phyloP scores from a whole-genome alignment of 805 yeast species.

The Pichia thaimueangensis region DNA sequence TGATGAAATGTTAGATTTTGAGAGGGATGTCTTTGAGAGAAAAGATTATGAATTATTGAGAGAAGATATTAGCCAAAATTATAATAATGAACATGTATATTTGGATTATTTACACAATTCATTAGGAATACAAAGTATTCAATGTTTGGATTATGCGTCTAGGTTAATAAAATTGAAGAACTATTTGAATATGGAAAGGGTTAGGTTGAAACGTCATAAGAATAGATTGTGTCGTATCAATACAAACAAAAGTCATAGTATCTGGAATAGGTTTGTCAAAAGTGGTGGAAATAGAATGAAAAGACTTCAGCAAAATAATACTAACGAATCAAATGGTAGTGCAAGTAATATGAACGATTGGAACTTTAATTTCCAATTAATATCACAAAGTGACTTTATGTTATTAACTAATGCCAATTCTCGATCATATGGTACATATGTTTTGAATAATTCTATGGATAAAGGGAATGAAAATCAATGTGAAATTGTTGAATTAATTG shows the following conservation, averaged over 20 bases:
- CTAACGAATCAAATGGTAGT: neutral
- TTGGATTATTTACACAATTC: slow-evolving; percentile 22
- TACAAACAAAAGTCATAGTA: slow-evolving; percentile 4
- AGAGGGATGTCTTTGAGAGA: slow-evolving; percentile 29
- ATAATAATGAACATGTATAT: slow-evolving; percentile 22
- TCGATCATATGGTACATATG: slow-evolving; percentile 20
- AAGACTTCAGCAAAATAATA: neutral
- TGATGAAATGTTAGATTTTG: slow-evolving; percentile 14
- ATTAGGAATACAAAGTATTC: slow-evolving; percentile 23
- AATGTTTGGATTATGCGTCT: slow-evolving; percentile 22
- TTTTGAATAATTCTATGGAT: slow-evolving; percentile 19
- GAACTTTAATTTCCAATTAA: neutral
- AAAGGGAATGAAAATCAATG: slow-evolving; percentile 17
- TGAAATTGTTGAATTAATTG: slow-evolving; percentile 15
- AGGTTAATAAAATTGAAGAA: slow-evolving; percentile 29
- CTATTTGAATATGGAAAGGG: slow-evolving; percentile 19
- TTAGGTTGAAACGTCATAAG: slow-evolving; percentile 23
- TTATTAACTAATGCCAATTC: slow-evolving; percentile 25
- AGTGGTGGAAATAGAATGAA: neutral
- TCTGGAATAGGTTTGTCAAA: slow-evolving; percentile 9
- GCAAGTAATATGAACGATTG: neutral
- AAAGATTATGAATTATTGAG: slow-evolving; percentile 30
- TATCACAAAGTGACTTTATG: slow-evolving; percentile 27
- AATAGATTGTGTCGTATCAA: slow-evolving; percentile 16
- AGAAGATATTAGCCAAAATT: slow-evolving; percentile 22